phyloP scores from a whole-genome alignment of 1,284 basidiomycete genomes.

The Apiotrichum sp. region DNA sequence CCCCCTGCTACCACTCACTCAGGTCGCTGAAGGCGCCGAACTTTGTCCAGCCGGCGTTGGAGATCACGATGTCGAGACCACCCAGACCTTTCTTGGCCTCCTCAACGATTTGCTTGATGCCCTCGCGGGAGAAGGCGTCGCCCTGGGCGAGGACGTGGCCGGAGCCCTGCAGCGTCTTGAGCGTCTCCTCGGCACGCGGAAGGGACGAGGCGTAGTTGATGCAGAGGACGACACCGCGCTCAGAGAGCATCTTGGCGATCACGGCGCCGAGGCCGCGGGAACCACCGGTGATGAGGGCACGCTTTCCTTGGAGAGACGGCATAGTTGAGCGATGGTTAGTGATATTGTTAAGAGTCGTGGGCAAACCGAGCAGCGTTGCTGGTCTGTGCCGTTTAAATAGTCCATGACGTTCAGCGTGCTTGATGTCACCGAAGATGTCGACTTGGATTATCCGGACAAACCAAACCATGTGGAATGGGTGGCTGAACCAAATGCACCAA shows the following conservation, averaged over 20 bases:
- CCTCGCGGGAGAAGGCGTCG: conserved; percentile 20
- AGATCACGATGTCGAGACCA: conserved; percentile 20
- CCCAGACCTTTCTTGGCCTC: conserved; percentile 15
- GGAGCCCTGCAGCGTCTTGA: conserved; percentile 10
- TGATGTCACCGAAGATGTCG: too few relatives aligned
- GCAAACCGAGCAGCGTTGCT: too few relatives aligned
- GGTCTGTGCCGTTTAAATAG: too few relatives aligned
- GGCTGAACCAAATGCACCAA: too few relatives aligned
- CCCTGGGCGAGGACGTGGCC: conserved; percentile 21
- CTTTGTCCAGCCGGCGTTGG: conserved; percentile 26
- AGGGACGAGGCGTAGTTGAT: conserved; percentile 21
- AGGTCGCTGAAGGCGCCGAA: conserved; percentile 19
- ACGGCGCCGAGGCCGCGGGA: conserved; percentile 21
- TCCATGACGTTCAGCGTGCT: too few relatives aligned
- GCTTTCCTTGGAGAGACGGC: conserved; percentile 19
- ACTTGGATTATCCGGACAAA: too few relatives aligned
- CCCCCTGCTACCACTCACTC: conserved; percentile 7
- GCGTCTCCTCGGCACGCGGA: conserved; percentile 16
- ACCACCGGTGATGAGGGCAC: conserved; percentile 25
- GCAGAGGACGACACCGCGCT: conserved; percentile 16
- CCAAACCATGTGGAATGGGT: too few relatives aligned
- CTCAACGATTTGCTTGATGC: conserved; percentile 15
- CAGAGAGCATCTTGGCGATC: conserved; percentile 16
- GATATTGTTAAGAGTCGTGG: too few relatives aligned
- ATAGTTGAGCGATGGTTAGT: conserved; percentile 1